Evolutionary conservation across 23 red algal species (phyloP), one percentile per base, ranked within the genome.

Genomic region (Gracilaria gracilis): DNA sequence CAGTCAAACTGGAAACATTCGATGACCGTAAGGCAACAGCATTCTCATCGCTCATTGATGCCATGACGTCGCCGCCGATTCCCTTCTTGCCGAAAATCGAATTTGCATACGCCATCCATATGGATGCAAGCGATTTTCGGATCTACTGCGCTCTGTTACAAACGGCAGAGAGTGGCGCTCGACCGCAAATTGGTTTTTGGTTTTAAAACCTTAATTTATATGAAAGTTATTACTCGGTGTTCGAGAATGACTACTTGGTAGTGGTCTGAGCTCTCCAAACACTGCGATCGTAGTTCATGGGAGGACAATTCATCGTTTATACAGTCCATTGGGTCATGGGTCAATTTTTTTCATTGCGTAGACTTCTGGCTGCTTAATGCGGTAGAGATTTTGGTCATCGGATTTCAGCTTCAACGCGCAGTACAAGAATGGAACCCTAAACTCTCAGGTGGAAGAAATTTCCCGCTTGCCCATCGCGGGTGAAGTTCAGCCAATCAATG

Each of bases 211-310:
- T 88, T 4, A 54, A 47, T 31, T 6, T 49, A 2, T 21, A 54
- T 23, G 69, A 88, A 36, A 31, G n/a, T 0, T 49, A 57, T 67
- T 88, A 77, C 85, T 75, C 36, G 28, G 67, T 65, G 5, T 25
- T 32, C 38, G 84, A 88, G 54, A 50, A 61, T 28, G 84, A 88
- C 28, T 67, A 35, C 31, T 39, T 88, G 6, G 84, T 39, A 25
- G 84, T 88, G n/a, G n/a, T n/a, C n/a, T n/a, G n/a, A n/a, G n/a
- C n/a, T n/a, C n/a, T n/a, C n/a, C n/a, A n/a, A n/a, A 72, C 67
- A 19, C 65, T 88, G 27, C 84, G 84, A 3, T 25, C 84, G 2
- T 88, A 88, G 19, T 39, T 88, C 6, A 42, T 72, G 54, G 64
- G 69, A 2, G 15, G 3, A 5, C 34, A 57, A 12, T 88, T 88